Evolutionary conservation across 1,139 yeast genomes (phyloP), one percentile per base, ranked within the genome.

Genomic region (Arxiozyma telluris): DNA sequence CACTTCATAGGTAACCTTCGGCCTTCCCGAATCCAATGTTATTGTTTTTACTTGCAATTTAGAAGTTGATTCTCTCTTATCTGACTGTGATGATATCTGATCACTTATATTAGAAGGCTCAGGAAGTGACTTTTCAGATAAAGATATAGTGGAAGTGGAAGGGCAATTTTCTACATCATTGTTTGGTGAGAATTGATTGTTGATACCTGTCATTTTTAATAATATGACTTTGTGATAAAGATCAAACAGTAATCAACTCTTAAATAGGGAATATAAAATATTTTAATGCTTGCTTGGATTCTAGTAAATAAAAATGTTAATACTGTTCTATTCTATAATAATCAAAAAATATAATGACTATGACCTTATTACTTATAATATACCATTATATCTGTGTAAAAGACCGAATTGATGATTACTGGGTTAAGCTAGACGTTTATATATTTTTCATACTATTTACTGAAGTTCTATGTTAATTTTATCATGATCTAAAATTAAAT

Each of bases 1-100:
- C 3, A 67, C 73, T 58, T 64, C 71, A 34, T 46, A 46, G 17
- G 21, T 41, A 1, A 18, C 21, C 22, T 8, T 18, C 21, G 30
- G 42, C n/a, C 21, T 21, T 21, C 15, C 30, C 11, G 49, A 46
- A 15, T 38, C 27, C 2, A 41, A 46, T 15, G 34, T 12, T 27
- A 20, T 41, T 38, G 21, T 18, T 34, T 46, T 22, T 17, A 8
- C 21, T 34, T 46, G 30, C 9, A 38, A 18, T 11, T 18, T 34
- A 6, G 47, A 21, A 4, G 20, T 12, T 15, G n/a, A 34, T 12
- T 34, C n/a, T 11, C 39, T 6, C 8, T 12, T n/a, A 15, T 34
- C 6, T 34, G 39, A 12, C 8, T 34, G 39, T 34, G n/a, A 34
- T 12, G 39, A 12, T 34, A 34, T 15, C 4, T 34, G 39, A 15